These are phyloP conservation scores for Phaffomyces antillensis DNA, from an alignment of 805 yeast species.

Conservation along the genomic window DNA sequence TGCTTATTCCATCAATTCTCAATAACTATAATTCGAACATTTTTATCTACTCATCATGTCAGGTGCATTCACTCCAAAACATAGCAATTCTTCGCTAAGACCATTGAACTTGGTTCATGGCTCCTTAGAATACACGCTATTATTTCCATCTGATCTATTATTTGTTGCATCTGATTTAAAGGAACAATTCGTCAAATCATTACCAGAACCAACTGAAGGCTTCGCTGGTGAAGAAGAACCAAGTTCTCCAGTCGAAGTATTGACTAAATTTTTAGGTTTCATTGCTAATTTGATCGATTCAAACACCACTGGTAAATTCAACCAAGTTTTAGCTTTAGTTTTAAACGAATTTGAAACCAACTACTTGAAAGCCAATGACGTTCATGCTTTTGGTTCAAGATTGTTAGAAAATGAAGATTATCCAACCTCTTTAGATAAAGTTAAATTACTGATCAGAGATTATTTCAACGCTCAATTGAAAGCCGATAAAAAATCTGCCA, in stretches of 20 bases:
- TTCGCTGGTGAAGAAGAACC: conserved; percentile 86
- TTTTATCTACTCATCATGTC: conserved; percentile 12
- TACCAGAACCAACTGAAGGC: conserved; percentile 79
- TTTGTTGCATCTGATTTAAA: conserved; percentile 81
- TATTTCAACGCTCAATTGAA: conserved; percentile 56
- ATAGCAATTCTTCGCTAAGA: conserved; percentile 42
- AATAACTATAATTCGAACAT: no score
- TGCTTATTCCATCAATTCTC: background rate
- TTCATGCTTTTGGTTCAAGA: conserved; percentile 80
- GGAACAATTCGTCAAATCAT: conserved; percentile 69
- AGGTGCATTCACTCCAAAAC: conserved; percentile 24
- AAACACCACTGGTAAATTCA: conserved; percentile 45
- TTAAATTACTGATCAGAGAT: conserved; percentile 66
- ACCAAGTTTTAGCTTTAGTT: conserved; percentile 62
- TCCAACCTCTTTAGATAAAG: conserved; percentile 66
- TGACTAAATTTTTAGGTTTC: conserved; percentile 78
- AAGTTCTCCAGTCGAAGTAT: conserved; percentile 73
- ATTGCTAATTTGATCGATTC: conserved; percentile 43
- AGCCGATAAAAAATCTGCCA: conserved; percentile 41
- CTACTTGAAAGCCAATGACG: conserved; percentile 68
- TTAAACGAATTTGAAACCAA: conserved; percentile 80
- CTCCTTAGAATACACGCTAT: conserved; percentile 76
- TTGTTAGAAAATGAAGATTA: conserved; percentile 46
- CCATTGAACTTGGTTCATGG: conserved; percentile 85
- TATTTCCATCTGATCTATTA: conserved; percentile 77